A percentile compares a stretch with the other conserved stretches of the same genome.
Conservation (phyloP, 2,329 filamentous ascomycete genomes). For the Biscogniauxia marginata region DNA sequence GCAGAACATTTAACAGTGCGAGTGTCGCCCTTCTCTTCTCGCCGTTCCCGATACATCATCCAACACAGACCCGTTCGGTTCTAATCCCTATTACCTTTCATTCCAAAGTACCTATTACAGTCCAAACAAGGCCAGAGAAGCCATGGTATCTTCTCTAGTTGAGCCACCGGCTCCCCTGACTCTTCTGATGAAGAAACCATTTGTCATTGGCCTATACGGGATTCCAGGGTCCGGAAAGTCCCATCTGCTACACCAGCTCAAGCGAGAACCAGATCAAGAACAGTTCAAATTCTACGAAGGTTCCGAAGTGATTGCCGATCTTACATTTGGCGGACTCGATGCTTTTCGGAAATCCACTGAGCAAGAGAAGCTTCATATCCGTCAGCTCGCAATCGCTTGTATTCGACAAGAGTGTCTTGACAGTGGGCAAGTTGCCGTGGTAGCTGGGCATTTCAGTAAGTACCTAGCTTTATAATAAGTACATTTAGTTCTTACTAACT, state of each 20-base stretch:
- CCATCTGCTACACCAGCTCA: slow-evolving; percentile 37
- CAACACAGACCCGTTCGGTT: too few relatives aligned
- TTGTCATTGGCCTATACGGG: slow-evolving; percentile 23
- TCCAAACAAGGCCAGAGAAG: too few relatives aligned
- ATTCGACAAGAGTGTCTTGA: slow-evolving; percentile 40
- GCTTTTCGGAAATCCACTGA: slow-evolving; percentile 43
- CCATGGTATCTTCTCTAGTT: too few relatives aligned
- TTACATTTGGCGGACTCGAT: slow-evolving; percentile 46
- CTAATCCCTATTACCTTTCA: too few relatives aligned
- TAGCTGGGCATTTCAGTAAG: slow-evolving; percentile 50
- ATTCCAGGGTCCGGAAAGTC: slow-evolving; percentile 22
- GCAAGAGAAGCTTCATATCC: slow-evolving; percentile 37
- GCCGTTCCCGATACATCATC: too few relatives aligned
- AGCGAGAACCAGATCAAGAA: slow-evolving; percentile 30
- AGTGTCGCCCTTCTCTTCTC: too few relatives aligned
- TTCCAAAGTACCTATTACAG: too few relatives aligned
- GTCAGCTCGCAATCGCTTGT: slow-evolving; percentile 43
- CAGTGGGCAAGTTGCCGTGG: slow-evolving; percentile 40
- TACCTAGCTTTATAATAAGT: not conserved
- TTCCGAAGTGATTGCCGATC: slow-evolving; percentile 42
- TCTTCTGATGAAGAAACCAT: slow-evolving; percentile 2
- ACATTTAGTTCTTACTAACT: not conserved
- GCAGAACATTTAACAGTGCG: too few relatives aligned
- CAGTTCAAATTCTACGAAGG: slow-evolving; percentile 52
- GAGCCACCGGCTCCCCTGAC: too few relatives aligned